These are phyloP conservation scores for Aspergillus udagawae DNA, from an alignment of 2,329 filamentous ascomycete genomes.

Conservation along the genomic window DNA sequence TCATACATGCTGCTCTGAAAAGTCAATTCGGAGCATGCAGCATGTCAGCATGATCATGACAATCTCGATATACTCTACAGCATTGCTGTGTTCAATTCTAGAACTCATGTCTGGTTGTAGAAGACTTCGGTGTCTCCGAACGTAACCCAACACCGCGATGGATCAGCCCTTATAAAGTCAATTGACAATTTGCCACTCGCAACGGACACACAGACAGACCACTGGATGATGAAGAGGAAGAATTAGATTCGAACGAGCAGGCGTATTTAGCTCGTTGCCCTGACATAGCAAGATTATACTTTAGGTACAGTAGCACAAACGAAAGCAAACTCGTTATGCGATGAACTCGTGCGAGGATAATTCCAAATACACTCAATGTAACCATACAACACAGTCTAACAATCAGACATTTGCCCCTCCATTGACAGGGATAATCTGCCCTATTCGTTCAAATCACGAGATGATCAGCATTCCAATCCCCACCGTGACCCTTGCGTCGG, in stretches of 20 bases:
- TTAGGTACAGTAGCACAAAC: not conserved
- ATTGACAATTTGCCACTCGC: not conserved
- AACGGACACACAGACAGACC: too few species aligned
- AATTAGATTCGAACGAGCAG: not conserved
- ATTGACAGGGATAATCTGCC: conserved; percentile 13
- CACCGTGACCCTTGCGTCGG: not conserved
- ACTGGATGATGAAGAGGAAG: too few species aligned
- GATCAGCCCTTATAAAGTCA: not conserved
- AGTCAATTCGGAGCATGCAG: not conserved
- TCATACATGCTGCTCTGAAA: not conserved
- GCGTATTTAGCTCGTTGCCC: too few species aligned
- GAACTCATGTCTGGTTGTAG: not conserved
- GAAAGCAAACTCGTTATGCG: not conserved
- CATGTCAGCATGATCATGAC: not conserved
- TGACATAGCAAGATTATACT: not conserved
- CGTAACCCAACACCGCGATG: not conserved
- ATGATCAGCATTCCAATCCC: not conserved
- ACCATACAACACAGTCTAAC: not conserved
- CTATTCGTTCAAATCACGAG: not conserved
- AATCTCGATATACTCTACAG: not conserved
- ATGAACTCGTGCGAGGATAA: not conserved
- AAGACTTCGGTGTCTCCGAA: not conserved
- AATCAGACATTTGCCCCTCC: conserved; percentile 11
- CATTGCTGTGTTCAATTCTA: not conserved
- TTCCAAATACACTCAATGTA: not conserved